Evolutionary conservation across 2,329 filamentous ascomycete genomes (phyloP).

Genomic region (Didymella lethalis): DNA sequence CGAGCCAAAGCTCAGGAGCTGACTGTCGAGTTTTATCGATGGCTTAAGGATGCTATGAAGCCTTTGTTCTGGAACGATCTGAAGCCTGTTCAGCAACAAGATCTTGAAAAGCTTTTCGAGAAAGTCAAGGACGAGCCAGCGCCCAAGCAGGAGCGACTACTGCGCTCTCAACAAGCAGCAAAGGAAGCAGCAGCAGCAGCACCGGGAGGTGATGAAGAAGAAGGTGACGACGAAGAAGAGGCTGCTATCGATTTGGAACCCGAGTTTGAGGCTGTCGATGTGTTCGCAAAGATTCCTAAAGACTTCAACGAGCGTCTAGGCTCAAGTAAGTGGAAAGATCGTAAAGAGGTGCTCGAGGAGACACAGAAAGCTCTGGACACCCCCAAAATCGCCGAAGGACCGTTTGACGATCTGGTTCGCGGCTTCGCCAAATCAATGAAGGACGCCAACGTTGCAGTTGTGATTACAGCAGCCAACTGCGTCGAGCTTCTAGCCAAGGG

Average conservation of each 20-base stretch:
- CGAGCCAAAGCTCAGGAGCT: constrained; percentile 91
- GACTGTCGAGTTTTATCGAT: constrained; percentile 93
- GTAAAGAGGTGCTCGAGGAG: constrained; percentile 91
- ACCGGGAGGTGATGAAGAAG: constrained; percentile 60
- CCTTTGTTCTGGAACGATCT: constrained; percentile 96
- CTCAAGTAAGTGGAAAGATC: constrained; percentile 97
- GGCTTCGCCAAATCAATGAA: constrained; percentile 97
- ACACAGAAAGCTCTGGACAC: constrained; percentile 80
- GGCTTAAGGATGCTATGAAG: constrained; percentile 98
- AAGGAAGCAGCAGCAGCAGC: constrained; percentile 73
- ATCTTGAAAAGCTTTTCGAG: constrained; percentile 93
- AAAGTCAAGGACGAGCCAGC: constrained; percentile 85
- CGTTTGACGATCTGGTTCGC: constrained; percentile 83
- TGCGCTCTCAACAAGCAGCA: constrained; percentile 88
- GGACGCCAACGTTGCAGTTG: constrained; percentile 95
- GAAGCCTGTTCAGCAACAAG: constrained; percentile 93
- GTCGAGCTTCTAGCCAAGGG: constrained; percentile 90
- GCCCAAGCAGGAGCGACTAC: constrained; percentile 88
- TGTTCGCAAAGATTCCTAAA: constrained; percentile 79
- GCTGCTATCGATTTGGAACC: constrained; percentile 74
- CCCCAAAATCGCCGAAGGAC: constrained; percentile 88
- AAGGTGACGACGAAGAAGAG: constrained; percentile 63
- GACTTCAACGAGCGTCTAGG: constrained; percentile 83
- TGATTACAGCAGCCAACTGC: constrained; percentile 91
- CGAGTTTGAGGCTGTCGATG: constrained; percentile 81